These are phyloP conservation scores for Cryptococcus depauperatus DNA, from an alignment of 1,284 basidiomycete genomes.

Conservation along the genomic window DNA sequence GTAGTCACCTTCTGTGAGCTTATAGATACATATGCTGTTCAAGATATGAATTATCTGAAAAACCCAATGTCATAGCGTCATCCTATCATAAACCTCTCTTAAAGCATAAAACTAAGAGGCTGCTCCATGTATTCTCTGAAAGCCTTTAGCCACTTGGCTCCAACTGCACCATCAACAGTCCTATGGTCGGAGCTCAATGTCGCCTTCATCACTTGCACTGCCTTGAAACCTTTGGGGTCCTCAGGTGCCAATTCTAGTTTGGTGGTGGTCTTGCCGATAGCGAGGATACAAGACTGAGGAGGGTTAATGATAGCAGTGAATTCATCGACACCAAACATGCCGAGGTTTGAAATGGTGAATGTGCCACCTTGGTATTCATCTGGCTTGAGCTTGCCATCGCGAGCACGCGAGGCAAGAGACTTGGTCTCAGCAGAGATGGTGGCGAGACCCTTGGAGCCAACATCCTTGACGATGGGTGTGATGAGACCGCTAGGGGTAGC, in stretches of 20 bases:
- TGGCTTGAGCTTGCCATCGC: constrained; percentile 91
- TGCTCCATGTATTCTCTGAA: constrained; percentile 98
- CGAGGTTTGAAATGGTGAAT: constrained; percentile 98
- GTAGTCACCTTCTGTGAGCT: too few relatives aligned
- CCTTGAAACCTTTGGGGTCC: constrained; percentile 88
- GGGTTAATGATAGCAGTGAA: constrained; percentile 99
- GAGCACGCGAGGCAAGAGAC: constrained; percentile 83
- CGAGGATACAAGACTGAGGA: constrained; percentile 95
- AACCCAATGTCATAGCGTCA: neutral
- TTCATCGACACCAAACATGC: constrained; percentile 91
- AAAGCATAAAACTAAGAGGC: constrained; percentile 86
- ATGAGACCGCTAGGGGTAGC: constrained; percentile 94
- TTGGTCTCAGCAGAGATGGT: constrained; percentile 89
- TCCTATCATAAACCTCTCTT: constrained; percentile 7
- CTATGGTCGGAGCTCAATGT: constrained; percentile 94
- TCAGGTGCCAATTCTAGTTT: constrained; percentile 79
- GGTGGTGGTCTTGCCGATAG: constrained; percentile 80
- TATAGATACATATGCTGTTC: too few relatives aligned
- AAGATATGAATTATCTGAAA: too few relatives aligned
- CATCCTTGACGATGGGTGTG: constrained; percentile 95
- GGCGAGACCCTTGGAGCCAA: constrained; percentile 81
- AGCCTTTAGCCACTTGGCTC: constrained; percentile 78
- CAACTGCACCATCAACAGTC: constrained; percentile 87
- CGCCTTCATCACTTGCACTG: constrained; percentile 86
- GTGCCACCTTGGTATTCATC: constrained; percentile 97